A percentile compares a stretch with the other conserved stretches of the same genome.
Evolutionary conservation across 1,284 basidiomycete species (phyloP).

Genomic region (Amylostereum chailletii): DNA sequence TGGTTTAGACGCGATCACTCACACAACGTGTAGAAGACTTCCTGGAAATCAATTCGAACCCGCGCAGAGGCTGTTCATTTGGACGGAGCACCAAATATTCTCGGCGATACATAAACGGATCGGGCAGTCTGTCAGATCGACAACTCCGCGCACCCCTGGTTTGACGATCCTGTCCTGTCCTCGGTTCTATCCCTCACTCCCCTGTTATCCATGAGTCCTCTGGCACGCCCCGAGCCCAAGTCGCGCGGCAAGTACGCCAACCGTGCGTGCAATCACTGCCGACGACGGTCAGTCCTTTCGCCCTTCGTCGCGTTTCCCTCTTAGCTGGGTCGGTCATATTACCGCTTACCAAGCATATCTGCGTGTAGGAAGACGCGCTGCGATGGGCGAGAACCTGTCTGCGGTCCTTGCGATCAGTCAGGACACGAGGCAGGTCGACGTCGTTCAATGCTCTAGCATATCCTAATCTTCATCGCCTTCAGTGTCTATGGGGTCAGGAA

Average conservation of each 20-base stretch:
- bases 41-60: too few species aligned
- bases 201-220: neutral
- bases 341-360: neutral
- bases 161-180: neutral
- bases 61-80: too few species aligned
- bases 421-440: constrained; percentile 34
- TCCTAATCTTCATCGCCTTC: neutral
- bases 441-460: neutral
- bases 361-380: constrained; percentile 42
- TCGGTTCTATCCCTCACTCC: neutral
- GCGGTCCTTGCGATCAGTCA: constrained; percentile 32
- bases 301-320: neutral
- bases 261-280: constrained; percentile 45
- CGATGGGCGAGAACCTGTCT: constrained; percentile 40
- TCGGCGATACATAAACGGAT: too few species aligned
- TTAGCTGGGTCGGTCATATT: neutral
- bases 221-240: neutral
- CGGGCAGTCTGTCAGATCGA: too few species aligned
- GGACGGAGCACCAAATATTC: too few species aligned
- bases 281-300: constrained; percentile 29
- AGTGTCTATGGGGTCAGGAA: constrained; percentile 51
- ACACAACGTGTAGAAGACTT: too few species aligned
- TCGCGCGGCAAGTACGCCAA: constrained; percentile 31
- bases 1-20: too few species aligned
- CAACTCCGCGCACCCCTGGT: too few species aligned